Evolutionary conservation across 805 yeast genomes (phyloP).

Genomic region (Lachancea thermotolerans): DNA sequence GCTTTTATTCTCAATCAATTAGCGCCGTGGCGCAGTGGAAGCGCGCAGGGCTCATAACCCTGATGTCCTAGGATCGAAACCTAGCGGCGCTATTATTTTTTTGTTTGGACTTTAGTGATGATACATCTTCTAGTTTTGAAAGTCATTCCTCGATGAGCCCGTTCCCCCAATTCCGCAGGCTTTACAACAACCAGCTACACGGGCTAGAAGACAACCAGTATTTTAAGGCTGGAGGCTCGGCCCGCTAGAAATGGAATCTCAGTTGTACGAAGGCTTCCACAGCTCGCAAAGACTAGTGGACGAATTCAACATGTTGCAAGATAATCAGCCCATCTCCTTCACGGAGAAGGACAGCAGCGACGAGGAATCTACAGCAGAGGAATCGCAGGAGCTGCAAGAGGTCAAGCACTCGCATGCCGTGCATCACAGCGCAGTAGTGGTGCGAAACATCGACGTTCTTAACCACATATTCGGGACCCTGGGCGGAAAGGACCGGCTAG

Average conservation of each 20-base stretch:
- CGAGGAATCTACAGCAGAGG: background rate
- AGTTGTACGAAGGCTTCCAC: conserved; percentile 5
- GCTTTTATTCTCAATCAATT: background rate
- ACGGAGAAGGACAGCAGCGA: conserved; percentile 9
- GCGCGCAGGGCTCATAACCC: conserved; percentile 99
- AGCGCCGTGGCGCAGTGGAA: conserved; percentile 99
- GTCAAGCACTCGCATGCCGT: background rate
- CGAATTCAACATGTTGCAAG: conserved; percentile 9
- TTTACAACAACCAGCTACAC: no score
- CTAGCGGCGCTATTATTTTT: conserved; percentile 69
- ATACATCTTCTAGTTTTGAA: background rate
- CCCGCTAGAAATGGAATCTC: conserved; percentile 1
- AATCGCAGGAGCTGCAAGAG: background rate
- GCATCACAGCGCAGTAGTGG: background rate
- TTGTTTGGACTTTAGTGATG: background rate
- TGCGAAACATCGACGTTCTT: conserved; percentile 38
- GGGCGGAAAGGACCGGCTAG: conserved; percentile 66
- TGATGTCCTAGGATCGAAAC: conserved; percentile 97
- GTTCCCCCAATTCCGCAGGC: no score
- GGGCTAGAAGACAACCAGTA: no score
- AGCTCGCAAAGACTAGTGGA: conserved; percentile 7
- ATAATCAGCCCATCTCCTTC: conserved; percentile 12
- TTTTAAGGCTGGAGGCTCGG: no score
- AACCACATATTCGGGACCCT: conserved; percentile 48
- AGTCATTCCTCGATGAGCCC: conserved; percentile 1